Conservation (phyloP, 2,329 filamentous ascomycete species). For the Zelopaecilomyces penicillatus region DNA sequence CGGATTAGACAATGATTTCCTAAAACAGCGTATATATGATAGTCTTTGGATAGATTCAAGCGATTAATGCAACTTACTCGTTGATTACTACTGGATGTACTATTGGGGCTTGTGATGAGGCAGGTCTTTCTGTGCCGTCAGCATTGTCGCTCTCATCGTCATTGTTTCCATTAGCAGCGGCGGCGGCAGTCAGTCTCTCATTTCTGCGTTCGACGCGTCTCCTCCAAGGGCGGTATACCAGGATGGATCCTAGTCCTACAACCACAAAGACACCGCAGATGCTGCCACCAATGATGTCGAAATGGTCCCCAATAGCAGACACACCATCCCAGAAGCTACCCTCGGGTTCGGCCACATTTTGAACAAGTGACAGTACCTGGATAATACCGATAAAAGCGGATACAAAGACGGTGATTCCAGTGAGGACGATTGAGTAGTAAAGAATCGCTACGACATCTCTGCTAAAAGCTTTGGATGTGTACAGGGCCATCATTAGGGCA, state of each 20-base stretch:
- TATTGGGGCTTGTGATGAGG: neutral
- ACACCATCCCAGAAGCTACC: constrained; percentile 91
- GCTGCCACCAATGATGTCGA: constrained; percentile 74
- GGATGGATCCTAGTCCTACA: constrained; percentile 63
- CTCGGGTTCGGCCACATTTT: constrained; percentile 64
- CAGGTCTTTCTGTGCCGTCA: neutral
- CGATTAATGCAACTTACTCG: no score
- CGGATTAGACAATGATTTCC: no score
- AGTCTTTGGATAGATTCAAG: no score
- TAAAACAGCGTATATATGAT: no score
- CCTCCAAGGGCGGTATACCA: constrained; percentile 76
- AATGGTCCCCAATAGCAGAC: constrained; percentile 65
- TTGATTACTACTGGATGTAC: no score
- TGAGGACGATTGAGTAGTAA: constrained; percentile 88
- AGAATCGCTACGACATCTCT: constrained; percentile 80
- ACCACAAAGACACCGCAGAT: constrained; percentile 82
- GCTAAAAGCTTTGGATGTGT: constrained; percentile 71
- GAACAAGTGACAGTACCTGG: constrained; percentile 70
- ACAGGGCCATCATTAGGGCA: constrained; percentile 89
- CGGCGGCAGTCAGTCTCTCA: constrained; percentile 7
- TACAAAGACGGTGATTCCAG: constrained; percentile 72
- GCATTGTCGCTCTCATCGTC: neutral
- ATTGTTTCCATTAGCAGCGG: constrained; percentile 7
- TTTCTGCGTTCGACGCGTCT: constrained; percentile 29
- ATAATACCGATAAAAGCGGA: constrained; percentile 79